A percentile compares a stretch with the other conserved stretches of the same genome.
phyloP scores from a whole-genome alignment of 2,329 filamentous ascomycete genomes.

The Colletotrichum kahawae region DNA sequence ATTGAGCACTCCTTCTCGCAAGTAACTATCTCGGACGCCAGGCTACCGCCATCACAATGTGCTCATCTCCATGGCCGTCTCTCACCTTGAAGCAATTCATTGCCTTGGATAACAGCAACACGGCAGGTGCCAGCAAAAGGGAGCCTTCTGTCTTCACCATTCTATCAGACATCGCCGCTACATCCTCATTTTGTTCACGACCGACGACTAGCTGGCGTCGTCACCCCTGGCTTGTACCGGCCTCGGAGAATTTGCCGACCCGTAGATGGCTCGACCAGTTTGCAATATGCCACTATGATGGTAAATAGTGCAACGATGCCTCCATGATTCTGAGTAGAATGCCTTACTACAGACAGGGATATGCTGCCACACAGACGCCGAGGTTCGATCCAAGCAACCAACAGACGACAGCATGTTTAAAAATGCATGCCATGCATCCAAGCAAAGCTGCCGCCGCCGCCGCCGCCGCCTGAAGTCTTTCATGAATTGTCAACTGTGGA shows the following conservation, averaged over 20 bases:
- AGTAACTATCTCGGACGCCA: not conserved
- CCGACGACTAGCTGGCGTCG: not conserved
- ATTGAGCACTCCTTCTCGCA: not conserved
- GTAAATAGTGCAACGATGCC: not conserved
- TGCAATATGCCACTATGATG: not conserved
- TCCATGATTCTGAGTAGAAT: not conserved
- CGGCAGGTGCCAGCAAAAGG: not conserved
- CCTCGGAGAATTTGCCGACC: constrained; percentile 3
- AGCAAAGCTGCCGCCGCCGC: not conserved
- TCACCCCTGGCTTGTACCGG: not conserved
- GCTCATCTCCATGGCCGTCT: not conserved
- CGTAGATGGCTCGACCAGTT: not conserved
- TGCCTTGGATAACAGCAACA: not conserved
- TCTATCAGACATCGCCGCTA: not conserved
- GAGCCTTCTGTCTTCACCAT: not conserved
- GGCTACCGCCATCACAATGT: too few relatives aligned
- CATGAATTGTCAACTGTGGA: not conserved
- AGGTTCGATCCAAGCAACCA: not conserved
- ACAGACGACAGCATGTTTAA: not conserved
- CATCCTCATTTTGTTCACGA: not conserved
- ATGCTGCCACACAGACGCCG: not conserved
- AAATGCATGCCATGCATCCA: not conserved
- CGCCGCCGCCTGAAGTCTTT: not conserved
- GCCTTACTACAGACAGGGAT: not conserved
- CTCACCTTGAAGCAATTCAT: not conserved